A percentile compares a stretch with the other conserved stretches of the same genome.
phyloP scores from a whole-genome alignment of 176 grass and related monocot genomes.

The Cymbopogon citratus region DNA sequence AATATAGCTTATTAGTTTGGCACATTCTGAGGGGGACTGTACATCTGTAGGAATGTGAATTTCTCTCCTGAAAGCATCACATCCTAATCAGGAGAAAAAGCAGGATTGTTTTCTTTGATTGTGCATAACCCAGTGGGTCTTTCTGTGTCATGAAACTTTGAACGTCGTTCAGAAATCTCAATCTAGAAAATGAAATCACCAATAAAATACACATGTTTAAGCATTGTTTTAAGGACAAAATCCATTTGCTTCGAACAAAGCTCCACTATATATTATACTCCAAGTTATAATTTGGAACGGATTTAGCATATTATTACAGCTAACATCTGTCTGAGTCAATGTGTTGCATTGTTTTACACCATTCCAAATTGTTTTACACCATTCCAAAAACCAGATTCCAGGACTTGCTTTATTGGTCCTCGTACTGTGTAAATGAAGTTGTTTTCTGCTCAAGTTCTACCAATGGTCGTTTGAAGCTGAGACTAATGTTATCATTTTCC shows the following conservation, averaged over 20 bases:
- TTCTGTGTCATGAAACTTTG: not conserved
- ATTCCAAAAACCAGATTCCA: not conserved
- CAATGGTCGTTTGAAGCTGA: not conserved
- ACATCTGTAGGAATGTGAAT: not conserved
- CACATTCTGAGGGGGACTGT: not conserved
- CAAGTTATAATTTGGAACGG: too few relatives aligned
- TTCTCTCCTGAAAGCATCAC: not conserved
- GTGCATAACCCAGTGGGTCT: not conserved
- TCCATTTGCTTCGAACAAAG: not conserved
- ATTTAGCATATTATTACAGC: not conserved
- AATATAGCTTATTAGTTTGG: slow-evolving; percentile 14
- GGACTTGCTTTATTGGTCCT: not conserved
- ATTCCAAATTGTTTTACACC: slow-evolving; percentile 1
- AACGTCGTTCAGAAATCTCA: slow-evolving; percentile 17
- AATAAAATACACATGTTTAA: not conserved
- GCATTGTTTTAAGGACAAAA: not conserved
- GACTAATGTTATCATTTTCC: not conserved
- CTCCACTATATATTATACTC: not conserved
- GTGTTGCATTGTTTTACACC: not conserved
- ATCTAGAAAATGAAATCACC: not conserved
- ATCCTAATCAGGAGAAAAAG: not conserved
- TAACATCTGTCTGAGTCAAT: not conserved
- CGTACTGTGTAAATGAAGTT: not conserved
- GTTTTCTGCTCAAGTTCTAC: not conserved
- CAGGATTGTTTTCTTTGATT: slow-evolving; percentile 1